phyloP scores from a whole-genome alignment of 164 flowering plant species.

The Aristolochia contorta region DNA sequence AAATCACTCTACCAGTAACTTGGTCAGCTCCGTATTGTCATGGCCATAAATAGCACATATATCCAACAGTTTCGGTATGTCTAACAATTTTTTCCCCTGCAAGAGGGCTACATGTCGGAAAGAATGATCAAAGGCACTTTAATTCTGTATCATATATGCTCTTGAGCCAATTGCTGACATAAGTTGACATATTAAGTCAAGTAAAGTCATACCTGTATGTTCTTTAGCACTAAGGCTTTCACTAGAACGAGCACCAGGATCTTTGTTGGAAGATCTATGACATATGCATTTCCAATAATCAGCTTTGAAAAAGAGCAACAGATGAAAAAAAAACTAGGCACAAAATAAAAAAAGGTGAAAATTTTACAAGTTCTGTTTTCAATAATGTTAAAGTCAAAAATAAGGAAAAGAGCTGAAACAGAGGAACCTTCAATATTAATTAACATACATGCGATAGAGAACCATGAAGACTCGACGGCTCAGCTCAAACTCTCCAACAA shows the following conservation, averaged over 20 bases:
- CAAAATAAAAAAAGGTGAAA: background rate
- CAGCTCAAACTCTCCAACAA: constrained; percentile 83
- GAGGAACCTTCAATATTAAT: background rate
- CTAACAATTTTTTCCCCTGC: constrained; percentile 87
- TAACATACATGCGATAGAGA: constrained; percentile 79
- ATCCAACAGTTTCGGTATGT: constrained; percentile 86
- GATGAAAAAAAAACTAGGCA: background rate
- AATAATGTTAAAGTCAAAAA: background rate
- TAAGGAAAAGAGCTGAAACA: background rate
- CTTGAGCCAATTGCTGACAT: too few species aligned
- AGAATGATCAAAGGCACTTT: constrained; percentile 25
- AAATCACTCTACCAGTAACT: constrained; percentile 42
- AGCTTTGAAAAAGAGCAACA: background rate
- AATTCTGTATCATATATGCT: background rate
- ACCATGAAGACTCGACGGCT: constrained; percentile 86
- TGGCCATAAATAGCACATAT: constrained; percentile 90
- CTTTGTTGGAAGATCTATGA: constrained; percentile 78
- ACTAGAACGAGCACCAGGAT: constrained; percentile 62
- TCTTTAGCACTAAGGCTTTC: constrained; percentile 67
- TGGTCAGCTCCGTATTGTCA: constrained; percentile 78
- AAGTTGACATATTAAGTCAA: background rate
- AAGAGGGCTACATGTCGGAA: constrained; percentile 52
- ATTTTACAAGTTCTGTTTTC: background rate
- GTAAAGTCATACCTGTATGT: constrained; percentile 51
- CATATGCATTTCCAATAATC: constrained; percentile 1